These are phyloP conservation scores for Nasturtium officinale DNA, from an alignment of 345 rosid genomes.

Conservation along the genomic window DNA sequence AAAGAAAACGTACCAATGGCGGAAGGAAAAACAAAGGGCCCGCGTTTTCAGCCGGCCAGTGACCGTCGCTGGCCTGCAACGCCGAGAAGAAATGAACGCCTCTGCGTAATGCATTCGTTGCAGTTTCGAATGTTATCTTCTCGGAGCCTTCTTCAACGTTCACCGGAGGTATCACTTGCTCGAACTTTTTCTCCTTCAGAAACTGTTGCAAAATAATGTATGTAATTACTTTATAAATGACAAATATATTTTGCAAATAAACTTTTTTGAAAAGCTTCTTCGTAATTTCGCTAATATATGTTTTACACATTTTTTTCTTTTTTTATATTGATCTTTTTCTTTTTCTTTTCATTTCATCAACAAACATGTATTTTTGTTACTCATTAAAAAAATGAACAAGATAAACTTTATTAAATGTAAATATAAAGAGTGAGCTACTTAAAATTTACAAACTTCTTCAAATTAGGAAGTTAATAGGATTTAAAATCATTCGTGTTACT, in stretches of 20 bases:
- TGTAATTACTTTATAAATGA: not conserved
- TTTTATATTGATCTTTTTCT: not conserved
- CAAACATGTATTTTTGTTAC: too few species aligned
- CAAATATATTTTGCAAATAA: not conserved
- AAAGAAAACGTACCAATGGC: conserved; percentile 37
- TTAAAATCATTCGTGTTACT: too few species aligned
- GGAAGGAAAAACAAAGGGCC: conserved; percentile 52
- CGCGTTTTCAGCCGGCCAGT: conserved; percentile 53
- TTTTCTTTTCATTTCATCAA: too few species aligned
- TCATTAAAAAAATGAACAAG: too few species aligned
- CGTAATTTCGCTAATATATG: not conserved
- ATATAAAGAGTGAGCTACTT: too few species aligned
- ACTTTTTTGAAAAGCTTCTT: not conserved
- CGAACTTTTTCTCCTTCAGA: conserved; percentile 47
- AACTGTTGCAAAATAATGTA: conserved; percentile 39
- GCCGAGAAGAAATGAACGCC: conserved; percentile 42
- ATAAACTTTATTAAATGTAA: too few species aligned
- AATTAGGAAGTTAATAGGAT: too few species aligned
- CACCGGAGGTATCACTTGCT: conserved; percentile 48
- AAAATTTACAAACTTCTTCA: too few species aligned
- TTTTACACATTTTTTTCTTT: not conserved
- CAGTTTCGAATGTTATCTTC: conserved; percentile 44
- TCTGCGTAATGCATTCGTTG: conserved; percentile 43
- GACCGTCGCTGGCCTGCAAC: conserved; percentile 51
- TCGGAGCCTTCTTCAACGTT: conserved; percentile 46